Evolutionary conservation across 169 alveolate genomes (phyloP).

Genomic region (Eimeria sp.): DNA sequence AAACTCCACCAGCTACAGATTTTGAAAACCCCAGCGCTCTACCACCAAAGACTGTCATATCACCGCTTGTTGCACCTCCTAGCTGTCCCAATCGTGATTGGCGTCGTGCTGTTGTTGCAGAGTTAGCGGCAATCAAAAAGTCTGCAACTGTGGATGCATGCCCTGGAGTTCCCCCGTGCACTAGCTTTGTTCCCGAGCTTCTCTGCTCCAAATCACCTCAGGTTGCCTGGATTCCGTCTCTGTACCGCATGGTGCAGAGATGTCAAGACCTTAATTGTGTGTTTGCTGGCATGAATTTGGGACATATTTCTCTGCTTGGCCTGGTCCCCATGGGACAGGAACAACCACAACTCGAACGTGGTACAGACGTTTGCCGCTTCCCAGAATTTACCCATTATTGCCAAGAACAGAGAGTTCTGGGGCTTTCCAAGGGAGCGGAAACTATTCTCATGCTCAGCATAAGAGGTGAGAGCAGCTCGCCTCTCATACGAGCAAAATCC

Average conservation of each 20-base stretch:
- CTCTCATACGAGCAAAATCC: background rate
- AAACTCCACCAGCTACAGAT: background rate
- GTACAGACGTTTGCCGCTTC: background rate
- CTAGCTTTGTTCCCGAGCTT: slow-evolving; percentile 51
- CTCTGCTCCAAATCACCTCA: slow-evolving; percentile 68
- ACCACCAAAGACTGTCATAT: background rate
- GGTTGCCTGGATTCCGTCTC: slow-evolving; percentile 57
- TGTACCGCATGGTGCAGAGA: background rate
- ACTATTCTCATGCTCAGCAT: slow-evolving; percentile 57
- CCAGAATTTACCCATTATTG: background rate
- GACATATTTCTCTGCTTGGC: slow-evolving; percentile 69
- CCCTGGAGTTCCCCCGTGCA: slow-evolving; percentile 28
- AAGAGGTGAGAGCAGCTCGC: slow-evolving; percentile 24
- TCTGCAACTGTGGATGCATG: slow-evolving; percentile 34
- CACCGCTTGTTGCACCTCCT: slow-evolving; percentile 14
- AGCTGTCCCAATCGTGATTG: slow-evolving; percentile 4
- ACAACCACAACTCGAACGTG: background rate
- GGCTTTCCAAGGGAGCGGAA: slow-evolving; percentile 28
- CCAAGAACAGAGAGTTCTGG: slow-evolving; percentile 11
- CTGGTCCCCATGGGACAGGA: slow-evolving; percentile 26
- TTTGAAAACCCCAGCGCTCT: background rate
- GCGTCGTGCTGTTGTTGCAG: slow-evolving; percentile 63
- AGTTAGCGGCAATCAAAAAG: background rate
- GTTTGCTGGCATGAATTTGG: slow-evolving; percentile 54
- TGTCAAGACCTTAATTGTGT: slow-evolving; percentile 32